Evolutionary conservation across 768 basidiomycete genomes (phyloP), one percentile per base, ranked within the genome.

Genomic region (Termitomyces titanicus): DNA sequence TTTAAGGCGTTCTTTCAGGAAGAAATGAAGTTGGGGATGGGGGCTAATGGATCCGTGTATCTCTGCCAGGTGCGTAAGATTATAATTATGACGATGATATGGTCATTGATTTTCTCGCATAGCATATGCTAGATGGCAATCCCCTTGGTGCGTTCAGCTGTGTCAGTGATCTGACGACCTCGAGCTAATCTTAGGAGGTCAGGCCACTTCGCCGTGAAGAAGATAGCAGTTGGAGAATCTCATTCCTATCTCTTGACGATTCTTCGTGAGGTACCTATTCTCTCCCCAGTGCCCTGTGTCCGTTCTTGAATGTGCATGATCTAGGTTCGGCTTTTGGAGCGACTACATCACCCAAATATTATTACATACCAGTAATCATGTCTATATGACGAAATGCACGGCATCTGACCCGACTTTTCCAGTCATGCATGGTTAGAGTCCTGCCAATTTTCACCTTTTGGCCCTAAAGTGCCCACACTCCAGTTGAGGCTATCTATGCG

Each of bases 121-220:
- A 63, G 63, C 63, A 63, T 50, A 38, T 63, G 51, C 35, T 98
- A 34, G 91, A 97, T 53, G 92, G 89, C 9, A 95, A 94, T 63
- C 76, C 84, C 15, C 79, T 98, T 17, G 92, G 91, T 86, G 62
- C 63, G 74, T 65, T 18, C 5, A 58, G 25, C 50, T 22, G 52
- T 34, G 37, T 24, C 18, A 11, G 15, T 55, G 46, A 44, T 43
- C 33, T 45, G 46, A 47, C 60, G 18, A 37, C 38, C 38, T 27
- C 27, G 35, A 54, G 40, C 29, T 52, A 33, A 53, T 42, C 2
- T 27, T 39, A 8, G 22, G 37, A 11, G 40, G 37, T 51, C 33
- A 82, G 90, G 90, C 27, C 87, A 86, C 61, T 97, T 95, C 68
- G 95, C 95, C 0, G 90, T 97, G 45, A 98, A 98, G 74, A 98